Conservation (phyloP, 495 filamentous ascomycete species). For the Daldinia vernicosa region DNA sequence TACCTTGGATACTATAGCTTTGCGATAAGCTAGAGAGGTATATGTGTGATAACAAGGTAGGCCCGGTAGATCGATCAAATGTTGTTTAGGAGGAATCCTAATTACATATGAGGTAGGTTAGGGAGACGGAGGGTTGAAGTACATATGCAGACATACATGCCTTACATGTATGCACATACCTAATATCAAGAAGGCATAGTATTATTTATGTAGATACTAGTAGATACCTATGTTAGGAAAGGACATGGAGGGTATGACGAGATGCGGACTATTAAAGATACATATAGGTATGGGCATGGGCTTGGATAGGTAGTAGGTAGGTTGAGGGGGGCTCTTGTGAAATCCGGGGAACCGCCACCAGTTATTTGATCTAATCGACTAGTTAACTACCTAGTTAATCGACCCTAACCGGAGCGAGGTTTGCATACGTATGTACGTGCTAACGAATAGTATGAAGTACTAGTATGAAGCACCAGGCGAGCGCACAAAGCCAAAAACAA, state of each 20-base stretch:
- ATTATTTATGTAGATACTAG: not conserved
- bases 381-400: not conserved
- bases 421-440: conserved; percentile 1
- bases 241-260: conserved; percentile 40
- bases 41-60: not conserved
- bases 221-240: conserved; percentile 2
- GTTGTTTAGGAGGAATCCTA: conserved; percentile 6
- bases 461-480: not conserved
- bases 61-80: conserved; percentile 28
- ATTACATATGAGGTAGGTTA: too few species aligned
- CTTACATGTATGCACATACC: conserved; percentile 18
- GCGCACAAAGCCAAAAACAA: not conserved
- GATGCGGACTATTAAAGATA: conserved; percentile 16
- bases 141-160: conserved; percentile 8
- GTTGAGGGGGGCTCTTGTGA: conserved; percentile 23
- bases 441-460: conserved; percentile 1
- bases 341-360: conserved; percentile 43
- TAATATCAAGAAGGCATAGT: conserved; percentile 12
- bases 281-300: not conserved
- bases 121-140: conserved; percentile 14
- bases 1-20: conserved; percentile 7
- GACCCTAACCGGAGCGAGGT: conserved; percentile 27
- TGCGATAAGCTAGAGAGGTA: conserved; percentile 2
- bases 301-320: not conserved
- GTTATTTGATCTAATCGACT: conserved; percentile 14